phyloP scores from a whole-genome alignment of 2,329 filamentous ascomycete species.

The Cladosporium sphaerospermum region DNA sequence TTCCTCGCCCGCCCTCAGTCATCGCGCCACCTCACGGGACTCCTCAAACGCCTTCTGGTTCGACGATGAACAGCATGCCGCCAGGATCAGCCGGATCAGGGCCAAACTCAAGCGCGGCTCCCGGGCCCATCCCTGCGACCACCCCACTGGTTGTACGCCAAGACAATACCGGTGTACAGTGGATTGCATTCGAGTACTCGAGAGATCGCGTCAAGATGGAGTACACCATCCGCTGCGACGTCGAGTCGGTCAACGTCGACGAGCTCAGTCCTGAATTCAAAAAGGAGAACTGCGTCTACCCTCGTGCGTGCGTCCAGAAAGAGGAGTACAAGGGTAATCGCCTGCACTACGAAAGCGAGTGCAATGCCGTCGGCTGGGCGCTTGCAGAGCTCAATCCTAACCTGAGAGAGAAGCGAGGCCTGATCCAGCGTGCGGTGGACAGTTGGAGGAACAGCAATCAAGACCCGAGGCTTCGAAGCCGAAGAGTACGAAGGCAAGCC shows the following conservation, averaged over 20 bases:
- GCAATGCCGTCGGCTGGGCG: conserved; percentile 99
- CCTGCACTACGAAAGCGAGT: conserved; percentile 94
- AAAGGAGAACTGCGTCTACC: conserved; percentile 96
- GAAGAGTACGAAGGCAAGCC: conserved; percentile 87
- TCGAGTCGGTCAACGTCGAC: conserved; percentile 91
- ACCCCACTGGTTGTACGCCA: conserved; percentile 90
- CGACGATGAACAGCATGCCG: conserved; percentile 24
- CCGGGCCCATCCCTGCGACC: conserved; percentile 92
- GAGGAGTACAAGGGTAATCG: conserved; percentile 96
- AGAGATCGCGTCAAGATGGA: conserved; percentile 98
- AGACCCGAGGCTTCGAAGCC: conserved; percentile 82
- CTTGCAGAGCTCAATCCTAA: conserved; percentile 87
- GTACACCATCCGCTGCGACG: conserved; percentile 96
- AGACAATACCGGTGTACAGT: conserved; percentile 94
- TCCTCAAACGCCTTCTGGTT: conserved; percentile 27
- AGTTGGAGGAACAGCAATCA: conserved; percentile 99
- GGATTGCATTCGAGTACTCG: conserved; percentile 98
- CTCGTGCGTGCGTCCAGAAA: conserved; percentile 87
- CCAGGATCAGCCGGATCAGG: conserved; percentile 34
- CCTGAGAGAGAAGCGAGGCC: conserved; percentile 82
- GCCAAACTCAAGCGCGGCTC: conserved; percentile 83
- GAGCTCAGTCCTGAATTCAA: conserved; percentile 84
- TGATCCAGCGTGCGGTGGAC: conserved; percentile 95
- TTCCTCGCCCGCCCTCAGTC: conserved; percentile 22
- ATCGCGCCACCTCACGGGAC: conserved; percentile 21